A percentile compares a stretch with the other conserved stretches of the same genome.
These are phyloP conservation scores for Starmerella apicola DNA, from an alignment of 805 yeast species.

Conservation along the genomic window DNA sequence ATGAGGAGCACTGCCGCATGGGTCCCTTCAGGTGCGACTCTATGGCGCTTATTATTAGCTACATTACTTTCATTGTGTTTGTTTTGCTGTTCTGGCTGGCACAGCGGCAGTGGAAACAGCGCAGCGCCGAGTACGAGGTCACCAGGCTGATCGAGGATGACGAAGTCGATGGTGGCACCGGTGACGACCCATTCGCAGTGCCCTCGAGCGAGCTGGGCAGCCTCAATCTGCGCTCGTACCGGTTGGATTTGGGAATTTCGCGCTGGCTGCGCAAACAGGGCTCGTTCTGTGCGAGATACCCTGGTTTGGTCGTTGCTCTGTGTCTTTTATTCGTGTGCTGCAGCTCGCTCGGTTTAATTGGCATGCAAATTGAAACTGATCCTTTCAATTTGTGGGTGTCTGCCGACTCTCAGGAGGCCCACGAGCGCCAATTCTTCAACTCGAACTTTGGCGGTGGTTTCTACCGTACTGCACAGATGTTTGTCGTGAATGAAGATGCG, in stretches of 20 bases:
- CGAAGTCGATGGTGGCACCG: slow-evolving; percentile 19
- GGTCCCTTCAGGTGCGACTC: slow-evolving; percentile 65
- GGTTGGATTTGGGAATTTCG: slow-evolving; percentile 39
- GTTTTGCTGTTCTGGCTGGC: slow-evolving; percentile 7
- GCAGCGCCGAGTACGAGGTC: slow-evolving; percentile 5
- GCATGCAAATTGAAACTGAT: slow-evolving; percentile 53
- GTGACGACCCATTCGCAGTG: slow-evolving; percentile 23
- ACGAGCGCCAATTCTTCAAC: slow-evolving; percentile 59
- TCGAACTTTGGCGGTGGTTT: slow-evolving; percentile 71
- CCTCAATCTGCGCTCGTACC: slow-evolving; percentile 28
- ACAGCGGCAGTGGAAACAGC: slow-evolving; percentile 4
- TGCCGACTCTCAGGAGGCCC: slow-evolving; percentile 53
- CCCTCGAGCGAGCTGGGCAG: slow-evolving; percentile 20
- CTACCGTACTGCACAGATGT: slow-evolving; percentile 76
- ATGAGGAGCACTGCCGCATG: slow-evolving; percentile 36
- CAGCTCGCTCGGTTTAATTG: slow-evolving; percentile 40
- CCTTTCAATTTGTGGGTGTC: slow-evolving; percentile 90
- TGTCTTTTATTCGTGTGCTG: slow-evolving; percentile 33
- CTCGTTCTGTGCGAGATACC: slow-evolving; percentile 46
- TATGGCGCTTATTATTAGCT: slow-evolving; percentile 43
- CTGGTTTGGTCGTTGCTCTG: slow-evolving; percentile 39
- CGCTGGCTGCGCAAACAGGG: slow-evolving; percentile 41
- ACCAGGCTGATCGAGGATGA: slow-evolving; percentile 35
- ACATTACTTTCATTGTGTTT: slow-evolving; percentile 7
- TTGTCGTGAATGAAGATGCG: slow-evolving; percentile 56